Conservation (phyloP, 2,329 filamentous ascomycete genomes). For the Bipolaris gigantea region DNA sequence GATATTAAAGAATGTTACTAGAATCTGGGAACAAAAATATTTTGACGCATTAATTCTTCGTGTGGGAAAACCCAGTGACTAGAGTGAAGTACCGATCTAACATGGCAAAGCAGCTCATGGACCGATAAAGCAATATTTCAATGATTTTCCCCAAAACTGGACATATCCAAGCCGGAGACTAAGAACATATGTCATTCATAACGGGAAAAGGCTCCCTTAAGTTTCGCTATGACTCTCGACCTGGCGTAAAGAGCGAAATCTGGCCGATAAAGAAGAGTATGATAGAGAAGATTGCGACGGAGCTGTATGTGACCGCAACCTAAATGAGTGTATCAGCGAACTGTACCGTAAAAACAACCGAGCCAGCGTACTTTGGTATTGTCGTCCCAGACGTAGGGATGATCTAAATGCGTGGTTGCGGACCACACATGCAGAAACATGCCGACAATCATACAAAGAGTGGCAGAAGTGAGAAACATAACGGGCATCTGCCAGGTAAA, state of each 20-base stretch:
- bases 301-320: slow-evolving; percentile 24
- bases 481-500: slow-evolving; percentile 46
- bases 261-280: slow-evolving; percentile 27
- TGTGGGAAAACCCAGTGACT: too few relatives aligned
- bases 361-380: slow-evolving; percentile 31
- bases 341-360: background rate
- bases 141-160: background rate
- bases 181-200: background rate
- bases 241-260: slow-evolving; percentile 15
- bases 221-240: slow-evolving; percentile 1
- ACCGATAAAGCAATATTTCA: too few relatives aligned
- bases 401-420: slow-evolving; percentile 29
- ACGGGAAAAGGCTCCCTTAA: too few relatives aligned
- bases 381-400: slow-evolving; percentile 35
- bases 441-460: slow-evolving; percentile 44
- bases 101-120: too few relatives aligned
- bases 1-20: too few relatives aligned
- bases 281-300: slow-evolving; percentile 17
- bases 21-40: too few relatives aligned
- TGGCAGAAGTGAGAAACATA: slow-evolving; percentile 41
- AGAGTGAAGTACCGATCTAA: too few relatives aligned
- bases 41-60: too few relatives aligned
- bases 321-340: background rate
- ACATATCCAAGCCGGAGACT: too few relatives aligned
- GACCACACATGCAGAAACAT: slow-evolving; percentile 47